Percentiles rank a stretch among this genome's conserved stretches.
Evolutionary conservation across 345 rosid species (phyloP).

Genomic region (Cardamine chenopodiifolia): DNA sequence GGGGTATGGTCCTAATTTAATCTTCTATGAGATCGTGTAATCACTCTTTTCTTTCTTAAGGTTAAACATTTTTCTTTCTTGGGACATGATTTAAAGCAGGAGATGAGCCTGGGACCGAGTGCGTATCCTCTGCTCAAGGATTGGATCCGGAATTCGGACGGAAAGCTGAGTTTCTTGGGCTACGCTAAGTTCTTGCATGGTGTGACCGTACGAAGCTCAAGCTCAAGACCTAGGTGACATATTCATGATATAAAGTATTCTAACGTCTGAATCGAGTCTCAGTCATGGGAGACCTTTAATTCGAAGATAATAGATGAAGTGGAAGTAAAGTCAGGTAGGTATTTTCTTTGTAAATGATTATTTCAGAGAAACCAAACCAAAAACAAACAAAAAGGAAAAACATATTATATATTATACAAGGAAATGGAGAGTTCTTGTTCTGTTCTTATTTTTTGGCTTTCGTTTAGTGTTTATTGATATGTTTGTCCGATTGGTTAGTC

Average conservation of each 20-base stretch:
- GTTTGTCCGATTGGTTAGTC: neutral
- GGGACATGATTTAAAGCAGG: constrained; percentile 45
- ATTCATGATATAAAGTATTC: constrained; percentile 4
- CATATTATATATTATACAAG: constrained; percentile 26
- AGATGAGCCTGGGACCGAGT: constrained; percentile 60
- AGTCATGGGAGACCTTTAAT: neutral
- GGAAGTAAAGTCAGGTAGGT: constrained; percentile 16
- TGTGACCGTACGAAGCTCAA: constrained; percentile 60
- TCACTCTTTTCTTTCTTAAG: constrained; percentile 12
- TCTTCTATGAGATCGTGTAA: neutral
- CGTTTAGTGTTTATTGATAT: neutral
- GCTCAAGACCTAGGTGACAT: constrained; percentile 56
- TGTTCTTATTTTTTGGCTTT: neutral
- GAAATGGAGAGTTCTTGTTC: constrained; percentile 1
- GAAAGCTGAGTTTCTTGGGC: constrained; percentile 68
- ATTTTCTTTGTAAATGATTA: constrained; percentile 41
- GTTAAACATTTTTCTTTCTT: neutral
- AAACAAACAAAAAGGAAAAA: constrained; percentile 1
- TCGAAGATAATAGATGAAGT: constrained; percentile 11
- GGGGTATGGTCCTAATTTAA: constrained; percentile 49
- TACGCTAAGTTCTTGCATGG: constrained; percentile 82
- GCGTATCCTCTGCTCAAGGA: constrained; percentile 56
- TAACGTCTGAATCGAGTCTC: constrained; percentile 29
- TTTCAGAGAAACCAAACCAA: constrained; percentile 12
- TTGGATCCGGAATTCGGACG: constrained; percentile 64